A percentile compares a stretch with the other conserved stretches of the same genome.
These are phyloP conservation scores for Miscanthus lutarioriparius DNA, from an alignment of 176 grass and related monocot genomes.

Conservation along the genomic window DNA sequence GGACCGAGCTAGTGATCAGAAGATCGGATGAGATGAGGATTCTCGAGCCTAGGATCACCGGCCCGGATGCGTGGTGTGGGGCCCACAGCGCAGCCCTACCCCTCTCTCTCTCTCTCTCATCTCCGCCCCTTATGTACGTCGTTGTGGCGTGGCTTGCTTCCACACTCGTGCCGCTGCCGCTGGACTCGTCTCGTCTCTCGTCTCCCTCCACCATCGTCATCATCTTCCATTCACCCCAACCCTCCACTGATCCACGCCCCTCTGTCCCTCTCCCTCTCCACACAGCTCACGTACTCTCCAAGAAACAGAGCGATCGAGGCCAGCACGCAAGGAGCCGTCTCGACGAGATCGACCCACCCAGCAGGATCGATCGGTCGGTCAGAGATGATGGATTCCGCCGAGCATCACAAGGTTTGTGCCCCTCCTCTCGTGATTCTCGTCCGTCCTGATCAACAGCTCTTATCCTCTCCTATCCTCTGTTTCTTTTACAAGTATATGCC, in stretches of 20 bases:
- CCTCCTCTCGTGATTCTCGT: no score
- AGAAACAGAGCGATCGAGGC: conserved; percentile 31
- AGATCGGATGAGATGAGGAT: not conserved
- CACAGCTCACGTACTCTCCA: conserved; percentile 28
- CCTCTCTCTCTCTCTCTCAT: no score
- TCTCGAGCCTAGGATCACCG: not conserved
- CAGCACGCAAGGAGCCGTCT: not conserved
- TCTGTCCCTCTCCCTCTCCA: not conserved
- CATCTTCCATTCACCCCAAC: not conserved
- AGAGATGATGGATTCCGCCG: conserved; percentile 51
- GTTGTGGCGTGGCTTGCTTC: conserved; percentile 42
- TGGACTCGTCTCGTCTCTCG: not conserved
- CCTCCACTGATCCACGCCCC: not conserved
- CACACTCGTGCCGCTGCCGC: conserved; percentile 7
- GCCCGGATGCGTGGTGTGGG: not conserved
- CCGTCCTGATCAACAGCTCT: not conserved
- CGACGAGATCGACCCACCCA: not conserved
- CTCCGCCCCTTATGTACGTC: not conserved
- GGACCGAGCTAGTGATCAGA: not conserved
- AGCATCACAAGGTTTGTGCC: not conserved
- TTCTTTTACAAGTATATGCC: not conserved
- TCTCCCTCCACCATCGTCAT: not conserved
- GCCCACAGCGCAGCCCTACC: not conserved
- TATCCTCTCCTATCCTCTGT: not conserved
- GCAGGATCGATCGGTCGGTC: no score